Percentiles rank a stretch among this genome's conserved stretches.
These are phyloP conservation scores for Chrysoporthe puriensis DNA, from an alignment of 2,329 filamentous ascomycete species.

Conservation along the genomic window DNA sequence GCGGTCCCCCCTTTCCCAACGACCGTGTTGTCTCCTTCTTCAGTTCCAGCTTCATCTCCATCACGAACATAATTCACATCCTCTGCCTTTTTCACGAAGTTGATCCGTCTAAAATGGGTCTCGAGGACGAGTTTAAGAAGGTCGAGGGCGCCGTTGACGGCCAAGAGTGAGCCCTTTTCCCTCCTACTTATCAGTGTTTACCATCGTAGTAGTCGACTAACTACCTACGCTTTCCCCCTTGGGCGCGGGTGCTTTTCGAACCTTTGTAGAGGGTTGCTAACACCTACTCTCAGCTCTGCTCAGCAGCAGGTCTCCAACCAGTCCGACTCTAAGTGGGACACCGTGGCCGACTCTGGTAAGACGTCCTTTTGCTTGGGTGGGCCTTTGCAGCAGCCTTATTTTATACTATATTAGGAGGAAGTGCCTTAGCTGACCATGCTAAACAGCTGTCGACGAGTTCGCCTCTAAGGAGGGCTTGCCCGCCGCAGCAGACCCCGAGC, in stretches of 20 bases:
- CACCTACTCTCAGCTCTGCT: constrained; percentile 32
- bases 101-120: constrained; percentile 29
- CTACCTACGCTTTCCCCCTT: too few relatives aligned
- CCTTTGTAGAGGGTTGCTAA: not conserved
- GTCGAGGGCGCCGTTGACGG: constrained; percentile 38
- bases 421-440: constrained; percentile 4
- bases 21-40: not conserved
- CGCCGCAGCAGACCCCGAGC: constrained; percentile 37
- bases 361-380: too few relatives aligned
- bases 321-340: constrained; percentile 39
- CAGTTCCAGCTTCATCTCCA: not conserved
- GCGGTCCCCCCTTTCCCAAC: too few relatives aligned
- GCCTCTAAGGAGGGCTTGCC: constrained; percentile 40
- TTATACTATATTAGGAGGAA: not conserved
- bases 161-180: constrained; percentile 31
- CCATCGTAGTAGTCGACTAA: too few relatives aligned
- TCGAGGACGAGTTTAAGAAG: constrained; percentile 38
- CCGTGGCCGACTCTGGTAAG: constrained; percentile 39
- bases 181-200: not conserved
- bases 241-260: too few relatives aligned
- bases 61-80: not conserved
- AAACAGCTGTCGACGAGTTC: constrained; percentile 38
- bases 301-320: constrained; percentile 36
- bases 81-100: not conserved
- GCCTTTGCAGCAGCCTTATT: too few relatives aligned